Base-by-base conservation (phyloP, 768 basidiomycete genomes). In the Termitomyces sp. region DNA sequence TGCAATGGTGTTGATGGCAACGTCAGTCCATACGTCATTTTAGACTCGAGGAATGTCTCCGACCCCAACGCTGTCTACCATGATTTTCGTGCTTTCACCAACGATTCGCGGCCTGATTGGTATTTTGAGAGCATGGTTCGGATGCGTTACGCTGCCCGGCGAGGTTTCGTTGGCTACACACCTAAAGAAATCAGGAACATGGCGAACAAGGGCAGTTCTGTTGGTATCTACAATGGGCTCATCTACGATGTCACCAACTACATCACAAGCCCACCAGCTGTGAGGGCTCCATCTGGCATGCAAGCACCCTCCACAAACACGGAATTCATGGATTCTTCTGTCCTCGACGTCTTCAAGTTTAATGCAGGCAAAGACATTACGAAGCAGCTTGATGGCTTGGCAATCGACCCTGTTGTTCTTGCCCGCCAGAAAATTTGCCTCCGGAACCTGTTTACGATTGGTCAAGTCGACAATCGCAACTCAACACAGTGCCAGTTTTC, bases 21-120 rank as follows among this genome's bases (percentile, higher is more conserved):
- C 0, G 86, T 99, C 68, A 92, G 86, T 60, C 93, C 91, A 0
- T 99, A 89, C 73, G 86, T 99, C 22, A 81, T 82, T 1, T 80
- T 96, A 63, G 84, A 87, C 67, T 83, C 91, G 7, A 79, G 79
- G 65, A 99, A 98, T 76, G 83, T 84, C 69, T 85, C 89, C 22
- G 89, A 92, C 63, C 69, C 76, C 18, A 91, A 95, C 68, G 79
- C 90, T 0, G 80, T 86, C 67, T 99, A 98, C 72, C 97, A 98
- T 72, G 96, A 99, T 71, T 99, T 99, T 85, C 91, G 96, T 18
- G 89, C 88, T 0, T 88, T 81, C 70, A 90, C 88, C 39, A 90
- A 88, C 61, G 96, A 98, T 69, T 89, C 90, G 0, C 86, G 97
- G 9, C 96, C 97, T 0, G 97, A 99, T 70, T 99, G 97, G 97